Conservation (phyloP, 371 early-diverging fungal species). For the Mortierella sp. region DNA sequence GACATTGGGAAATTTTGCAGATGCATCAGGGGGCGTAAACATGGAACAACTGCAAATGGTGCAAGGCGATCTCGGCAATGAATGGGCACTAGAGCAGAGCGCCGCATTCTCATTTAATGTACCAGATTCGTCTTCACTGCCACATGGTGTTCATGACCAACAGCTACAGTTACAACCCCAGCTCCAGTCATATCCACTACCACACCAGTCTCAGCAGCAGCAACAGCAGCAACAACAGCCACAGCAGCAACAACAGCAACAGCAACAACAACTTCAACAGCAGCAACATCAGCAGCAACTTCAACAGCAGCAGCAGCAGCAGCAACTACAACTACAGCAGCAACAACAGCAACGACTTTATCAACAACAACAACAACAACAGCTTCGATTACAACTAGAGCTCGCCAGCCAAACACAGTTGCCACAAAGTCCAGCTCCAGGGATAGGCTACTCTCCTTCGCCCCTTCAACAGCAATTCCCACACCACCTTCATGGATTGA, state of each 20-base stretch:
- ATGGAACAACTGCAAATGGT: conserved; percentile 37
- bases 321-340: conserved; percentile 13
- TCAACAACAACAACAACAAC: conserved; percentile 36
- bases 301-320: conserved; percentile 16
- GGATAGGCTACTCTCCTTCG: conserved; percentile 12
- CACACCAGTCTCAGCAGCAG: conserved; percentile 15
- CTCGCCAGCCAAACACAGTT: conserved; percentile 34
- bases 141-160: conserved; percentile 10
- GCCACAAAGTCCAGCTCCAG: conserved; percentile 32
- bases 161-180: conserved; percentile 17
- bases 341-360: conserved; percentile 33
- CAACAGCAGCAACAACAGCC: conserved; percentile 18
- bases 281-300: conserved; percentile 24
- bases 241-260: conserved; percentile 25
- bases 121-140: conserved; percentile 1
- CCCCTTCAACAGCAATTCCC: conserved; percentile 33
- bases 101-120: conserved; percentile 16
- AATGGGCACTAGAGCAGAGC: conserved; percentile 17
- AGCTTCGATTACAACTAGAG: conserved; percentile 36
- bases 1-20: conserved; percentile 25
- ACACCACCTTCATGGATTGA: conserved; percentile 27
- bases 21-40: conserved; percentile 14
- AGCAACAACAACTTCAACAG: conserved; percentile 32
- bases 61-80: conserved; percentile 13
- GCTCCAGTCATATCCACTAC: conserved; percentile 8